Conservation (phyloP, 768 basidiomycete species). For the Candolleomyces eurysporus region DNA sequence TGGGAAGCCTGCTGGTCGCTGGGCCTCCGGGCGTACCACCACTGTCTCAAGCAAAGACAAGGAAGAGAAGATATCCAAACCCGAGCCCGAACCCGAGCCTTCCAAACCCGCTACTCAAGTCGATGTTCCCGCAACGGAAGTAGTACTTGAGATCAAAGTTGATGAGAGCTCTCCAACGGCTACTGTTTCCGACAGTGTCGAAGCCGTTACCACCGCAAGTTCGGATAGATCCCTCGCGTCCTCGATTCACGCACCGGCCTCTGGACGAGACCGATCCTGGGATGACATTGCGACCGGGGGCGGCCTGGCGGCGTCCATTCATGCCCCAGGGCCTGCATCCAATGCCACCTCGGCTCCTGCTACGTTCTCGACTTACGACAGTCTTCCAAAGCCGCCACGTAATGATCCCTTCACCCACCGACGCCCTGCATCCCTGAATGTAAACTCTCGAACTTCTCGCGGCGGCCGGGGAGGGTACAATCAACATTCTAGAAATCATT, state of each 20-base stretch:
- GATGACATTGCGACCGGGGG: constrained; percentile 10
- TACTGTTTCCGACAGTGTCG: not conserved
- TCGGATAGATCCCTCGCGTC: not conserved
- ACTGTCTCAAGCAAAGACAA: too few relatives aligned
- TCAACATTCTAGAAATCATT: constrained; percentile 61
- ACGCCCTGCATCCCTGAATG: not conserved
- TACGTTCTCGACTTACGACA: constrained; percentile 23
- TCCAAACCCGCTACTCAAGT: constrained; percentile 13
- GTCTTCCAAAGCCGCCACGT: not conserved
- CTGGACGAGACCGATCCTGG: constrained; percentile 11
- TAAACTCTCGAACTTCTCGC: not conserved
- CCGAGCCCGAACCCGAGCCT: too few relatives aligned
- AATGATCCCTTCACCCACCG: not conserved
- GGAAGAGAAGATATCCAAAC: too few relatives aligned
- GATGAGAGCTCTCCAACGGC: not conserved
- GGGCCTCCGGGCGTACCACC: too few relatives aligned
- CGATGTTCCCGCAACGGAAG: not conserved
- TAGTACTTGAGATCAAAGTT: not conserved
- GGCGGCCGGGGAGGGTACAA: too few relatives aligned
- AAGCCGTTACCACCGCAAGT: not conserved
- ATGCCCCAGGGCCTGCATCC: constrained; percentile 44
- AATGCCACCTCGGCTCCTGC: constrained; percentile 42
- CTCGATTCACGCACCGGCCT: constrained; percentile 11
- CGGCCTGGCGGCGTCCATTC: constrained; percentile 50
- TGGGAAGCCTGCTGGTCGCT: too few relatives aligned